Conservation (phyloP, 768 basidiomycete genomes). For the Coprinellus micaceus region DNA sequence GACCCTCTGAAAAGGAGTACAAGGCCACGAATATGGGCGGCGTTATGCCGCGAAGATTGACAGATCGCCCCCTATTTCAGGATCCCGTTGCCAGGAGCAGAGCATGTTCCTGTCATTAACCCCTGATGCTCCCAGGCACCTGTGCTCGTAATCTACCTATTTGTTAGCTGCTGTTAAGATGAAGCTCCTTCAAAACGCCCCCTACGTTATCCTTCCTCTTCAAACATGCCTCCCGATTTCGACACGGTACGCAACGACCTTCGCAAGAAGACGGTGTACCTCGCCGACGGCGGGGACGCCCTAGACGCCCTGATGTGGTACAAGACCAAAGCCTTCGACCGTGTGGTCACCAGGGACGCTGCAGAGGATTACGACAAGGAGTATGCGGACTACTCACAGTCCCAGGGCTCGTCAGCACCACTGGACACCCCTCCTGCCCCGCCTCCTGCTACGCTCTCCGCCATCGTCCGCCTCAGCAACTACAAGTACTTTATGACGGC, state of each 20-base stretch:
- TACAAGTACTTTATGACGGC: neutral
- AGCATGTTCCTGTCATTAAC: too few relatives aligned
- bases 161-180: too few relatives aligned
- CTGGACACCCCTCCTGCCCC: neutral
- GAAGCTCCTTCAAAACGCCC: too few relatives aligned
- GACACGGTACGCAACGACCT: neutral
- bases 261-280: neutral
- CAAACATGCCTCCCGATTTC: neutral
- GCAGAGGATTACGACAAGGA: neutral
- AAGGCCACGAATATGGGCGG: too few relatives aligned
- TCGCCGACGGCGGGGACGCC: neutral
- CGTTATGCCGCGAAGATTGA: too few relatives aligned
- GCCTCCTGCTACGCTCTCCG: neutral
- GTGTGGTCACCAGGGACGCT: neutral
- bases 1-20: too few relatives aligned
- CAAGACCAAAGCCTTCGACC: neutral
- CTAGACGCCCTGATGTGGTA: neutral
- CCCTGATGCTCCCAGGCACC: too few relatives aligned
- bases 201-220: neutral
- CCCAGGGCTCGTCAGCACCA: neutral
- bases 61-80: too few relatives aligned
- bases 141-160: too few relatives aligned
- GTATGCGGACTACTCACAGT: neutral
- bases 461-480: neutral
- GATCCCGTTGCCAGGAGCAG: too few relatives aligned